These are phyloP conservation scores for Arctostaphylos glauca DNA, from an alignment of 148 eudicot species.

Conservation along the genomic window DNA sequence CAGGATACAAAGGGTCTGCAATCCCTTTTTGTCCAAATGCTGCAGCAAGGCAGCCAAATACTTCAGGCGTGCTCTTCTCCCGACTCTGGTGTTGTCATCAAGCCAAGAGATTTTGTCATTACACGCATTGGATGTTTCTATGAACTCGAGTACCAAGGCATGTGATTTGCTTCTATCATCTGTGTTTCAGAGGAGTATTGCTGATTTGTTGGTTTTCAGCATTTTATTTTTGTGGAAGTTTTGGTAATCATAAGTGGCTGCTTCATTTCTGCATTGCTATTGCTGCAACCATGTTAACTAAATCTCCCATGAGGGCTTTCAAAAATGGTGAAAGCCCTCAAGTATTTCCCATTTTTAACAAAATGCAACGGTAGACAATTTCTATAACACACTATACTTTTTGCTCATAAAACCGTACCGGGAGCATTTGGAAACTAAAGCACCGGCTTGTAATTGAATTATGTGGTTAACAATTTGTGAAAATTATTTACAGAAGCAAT, in stretches of 20 bases:
- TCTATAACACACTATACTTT: neutral
- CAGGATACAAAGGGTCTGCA: slow-evolving; percentile 99
- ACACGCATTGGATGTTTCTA: slow-evolving; percentile 88
- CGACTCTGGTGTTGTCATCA: slow-evolving; percentile 46
- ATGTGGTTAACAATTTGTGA: neutral
- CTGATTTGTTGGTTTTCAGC: neutral
- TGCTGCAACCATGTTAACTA: neutral
- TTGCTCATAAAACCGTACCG: neutral
- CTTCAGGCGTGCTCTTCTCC: slow-evolving; percentile 73
- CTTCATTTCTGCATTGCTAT: neutral
- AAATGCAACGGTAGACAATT: neutral
- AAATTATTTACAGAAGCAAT: neutral
- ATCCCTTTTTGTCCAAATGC: slow-evolving; percentile 85
- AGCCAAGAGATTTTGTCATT: slow-evolving; percentile 87
- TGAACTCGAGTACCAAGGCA: slow-evolving; percentile 98
- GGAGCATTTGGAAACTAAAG: slow-evolving; percentile 1
- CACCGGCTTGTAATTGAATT: neutral
- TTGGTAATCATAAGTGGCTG: slow-evolving; percentile 2
- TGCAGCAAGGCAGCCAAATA: slow-evolving; percentile 96
- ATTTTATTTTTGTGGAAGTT: neutral
- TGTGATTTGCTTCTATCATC: slow-evolving; percentile 9
- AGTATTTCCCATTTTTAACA: neutral
- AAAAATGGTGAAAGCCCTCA: neutral
- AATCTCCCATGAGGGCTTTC: neutral
- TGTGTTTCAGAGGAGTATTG: neutral